Base-by-base conservation (phyloP, 352 stramenopile genomes). In the Globisporangium acanthophoron region DNA sequence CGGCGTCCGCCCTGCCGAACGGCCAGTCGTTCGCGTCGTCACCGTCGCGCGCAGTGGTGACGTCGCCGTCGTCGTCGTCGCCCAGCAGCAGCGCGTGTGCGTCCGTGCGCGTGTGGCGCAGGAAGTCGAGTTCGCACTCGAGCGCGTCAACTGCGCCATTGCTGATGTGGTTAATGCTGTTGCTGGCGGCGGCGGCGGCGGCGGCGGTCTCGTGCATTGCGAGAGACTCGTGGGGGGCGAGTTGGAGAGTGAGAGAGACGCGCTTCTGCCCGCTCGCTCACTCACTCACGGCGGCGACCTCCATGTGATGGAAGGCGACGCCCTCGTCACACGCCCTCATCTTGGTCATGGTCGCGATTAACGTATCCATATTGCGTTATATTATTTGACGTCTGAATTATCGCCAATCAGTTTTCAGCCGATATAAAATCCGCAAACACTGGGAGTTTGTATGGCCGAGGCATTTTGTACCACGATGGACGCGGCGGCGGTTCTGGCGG, bases 21-120 rank as follows among this genome's bases (percentile, higher is more conserved):
- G 29, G 50, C 59, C 59, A 65, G 45, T 60, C 52, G 45, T 65
- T 31, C 44, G 41, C 33, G 27, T 63, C 44, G 46, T 70, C 29
- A 24, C 48, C 12, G 45, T 51, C 48, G 16, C 29, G 21, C 1
- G 37, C n/a, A 35, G 37, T 18, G 37, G 37, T 5, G 37, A 18
- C 37, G 37, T 18, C 12, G 37, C 12, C 37, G 37, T 18, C 37
- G 37, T 43, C 37, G 37, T 16, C 37, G 2, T 43, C 37, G 12
- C 2, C 2, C 11, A 43, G 37, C 37, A 18, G 37, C 37, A 18
- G 11, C 11, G 37, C 3, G 37, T 43, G 37, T 12, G 11, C 3
- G 11, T 29, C 39, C 20, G 8, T 54, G 41, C 37, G 37, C 37
- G 35, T 0, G n/a, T 20, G 6, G 43, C 54, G 56, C 20, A 64